Evolutionary conservation across 495 filamentous ascomycete species (phyloP), one percentile per base, ranked within the genome.

Genomic region (Podospora pseudopauciseta): DNA sequence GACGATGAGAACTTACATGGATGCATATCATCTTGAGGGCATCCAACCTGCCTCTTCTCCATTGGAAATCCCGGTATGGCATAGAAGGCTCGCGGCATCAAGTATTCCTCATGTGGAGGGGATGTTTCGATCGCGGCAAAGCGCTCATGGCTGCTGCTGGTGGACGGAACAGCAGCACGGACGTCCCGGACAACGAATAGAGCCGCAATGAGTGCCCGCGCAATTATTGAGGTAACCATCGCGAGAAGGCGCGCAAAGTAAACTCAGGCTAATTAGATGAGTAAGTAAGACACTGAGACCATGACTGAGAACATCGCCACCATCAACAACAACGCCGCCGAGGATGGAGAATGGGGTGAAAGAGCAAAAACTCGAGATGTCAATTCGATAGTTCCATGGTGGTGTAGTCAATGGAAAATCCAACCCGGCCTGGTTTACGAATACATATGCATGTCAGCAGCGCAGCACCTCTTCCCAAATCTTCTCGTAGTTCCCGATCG

Each of bases 81-180:
- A 63, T 63, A 63, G 32, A 39, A 63, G 18, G 32, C 32, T 20
- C 61, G 28, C 18, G 61, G 61, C 61, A 63, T 63, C 61, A 63
- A 23, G 16, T 18, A 18, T 26, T 19, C 55, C 55, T 20, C 18
- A 20, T 20, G n/a, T 20, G 55, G 55, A 58, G 19, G n/a, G 13
- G 55, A 26, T 18, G 55, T 58, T 26, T 58, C n/a, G 1, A 58
- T 58, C 4, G n/a, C 55, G 5, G 55, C 55, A n/a, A 58, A 58
- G 55, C 55, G 55, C 13, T 49, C 39, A 49, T 49, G 39, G 39
- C 39, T 49, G 39, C 0, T 49, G 39, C 1, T 49, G 39, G 39
- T 13, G 9, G 39, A 16, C 5, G 39, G 6, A 49, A 13, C 39
- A 18, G 39, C 39, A 49, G 39, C 39, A 13, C 15, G 1, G 39